Base-by-base conservation (phyloP, 2,329 filamentous ascomycete species). In the Sphaerulina vaccinii region DNA sequence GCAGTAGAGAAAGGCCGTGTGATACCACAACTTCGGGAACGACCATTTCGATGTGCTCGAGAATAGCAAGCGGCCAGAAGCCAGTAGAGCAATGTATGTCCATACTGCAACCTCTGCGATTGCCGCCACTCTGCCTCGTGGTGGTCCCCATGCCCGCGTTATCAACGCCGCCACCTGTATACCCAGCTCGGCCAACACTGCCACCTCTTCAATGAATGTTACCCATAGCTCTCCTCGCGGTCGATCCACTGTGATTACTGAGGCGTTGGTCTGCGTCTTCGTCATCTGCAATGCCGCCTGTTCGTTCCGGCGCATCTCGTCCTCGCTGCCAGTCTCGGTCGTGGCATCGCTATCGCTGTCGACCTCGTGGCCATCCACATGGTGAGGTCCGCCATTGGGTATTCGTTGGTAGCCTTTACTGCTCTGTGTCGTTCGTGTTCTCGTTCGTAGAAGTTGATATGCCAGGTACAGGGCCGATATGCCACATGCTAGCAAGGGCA, bases 1-100 rank as follows among this genome's bases (percentile, higher is more conserved):
- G 49, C 81, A 80, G 70, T 99, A 99, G 48, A 99, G 83, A 57
- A 80, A 73, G 16, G 90, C 87, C 0, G 93, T 97, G 71, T 99
- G 93, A 67, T 92, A 91, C 93, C 93, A 99, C 7, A 97, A 75
- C 52, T 81, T 79, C 7, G 87, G 85, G 11, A 93, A 70, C 69
- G 89, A 78, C 76, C 82, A 64, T 73, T 82, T 72, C 75, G 83
- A 70, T 38, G 74, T 71, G 49, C 73, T 77, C 70, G 85, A 71
- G 78, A 82, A 72, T 72, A 84, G 63, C 45, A 96, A 75, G 27
- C 93, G 85, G 37, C 90, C 73, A 16, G 83, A 81, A 11, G 85
- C 85, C 52, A 99, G 79, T 13, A 84, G 71, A 22, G 92, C 76
- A 33, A 91, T 82, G 68, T 97, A 99, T 46, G 82, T 71, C 92